Conservation (phyloP, 495 filamentous ascomycete species). For the Choiromyces venosus region DNA sequence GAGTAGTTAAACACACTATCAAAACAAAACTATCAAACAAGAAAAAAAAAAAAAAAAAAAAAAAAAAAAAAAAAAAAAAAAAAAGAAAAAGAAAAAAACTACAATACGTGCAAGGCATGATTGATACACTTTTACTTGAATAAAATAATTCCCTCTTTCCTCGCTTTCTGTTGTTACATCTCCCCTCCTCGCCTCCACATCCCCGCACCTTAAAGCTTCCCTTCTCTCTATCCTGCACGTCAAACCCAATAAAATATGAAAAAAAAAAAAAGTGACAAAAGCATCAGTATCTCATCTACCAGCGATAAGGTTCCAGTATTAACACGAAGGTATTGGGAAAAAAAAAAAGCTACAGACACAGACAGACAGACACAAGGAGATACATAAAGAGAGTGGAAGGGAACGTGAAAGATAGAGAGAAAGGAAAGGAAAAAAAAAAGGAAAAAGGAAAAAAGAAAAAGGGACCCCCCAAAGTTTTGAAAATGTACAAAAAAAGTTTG, state of each 20-base stretch:
- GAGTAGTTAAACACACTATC: no score
- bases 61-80: not conserved
- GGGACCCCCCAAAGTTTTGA: not conserved
- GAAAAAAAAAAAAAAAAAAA: constrained; percentile 9
- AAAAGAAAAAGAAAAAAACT: constrained; percentile 11
- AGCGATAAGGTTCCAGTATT: not conserved
- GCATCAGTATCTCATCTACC: not conserved
- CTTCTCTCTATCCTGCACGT: not conserved
- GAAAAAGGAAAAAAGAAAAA: no score
- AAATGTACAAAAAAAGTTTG: constrained; percentile 1
- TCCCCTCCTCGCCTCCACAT: not conserved
- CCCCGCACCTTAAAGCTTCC: not conserved
- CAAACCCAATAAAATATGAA: not conserved
- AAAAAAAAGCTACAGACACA: not conserved
- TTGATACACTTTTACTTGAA: no score
- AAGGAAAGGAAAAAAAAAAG: no score
- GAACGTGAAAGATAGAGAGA: not conserved
- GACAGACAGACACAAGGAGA: not conserved
- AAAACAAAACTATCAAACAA: no score
- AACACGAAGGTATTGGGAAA: not conserved
- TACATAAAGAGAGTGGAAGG: not conserved
- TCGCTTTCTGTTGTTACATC: not conserved
- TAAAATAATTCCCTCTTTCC: not conserved
- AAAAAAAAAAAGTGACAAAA: not conserved
- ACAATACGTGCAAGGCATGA: not conserved